Evolutionary conservation across 2,329 filamentous ascomycete species (phyloP), one percentile per base, ranked within the genome.

Genomic region (Neocatenulostroma microsporum): DNA sequence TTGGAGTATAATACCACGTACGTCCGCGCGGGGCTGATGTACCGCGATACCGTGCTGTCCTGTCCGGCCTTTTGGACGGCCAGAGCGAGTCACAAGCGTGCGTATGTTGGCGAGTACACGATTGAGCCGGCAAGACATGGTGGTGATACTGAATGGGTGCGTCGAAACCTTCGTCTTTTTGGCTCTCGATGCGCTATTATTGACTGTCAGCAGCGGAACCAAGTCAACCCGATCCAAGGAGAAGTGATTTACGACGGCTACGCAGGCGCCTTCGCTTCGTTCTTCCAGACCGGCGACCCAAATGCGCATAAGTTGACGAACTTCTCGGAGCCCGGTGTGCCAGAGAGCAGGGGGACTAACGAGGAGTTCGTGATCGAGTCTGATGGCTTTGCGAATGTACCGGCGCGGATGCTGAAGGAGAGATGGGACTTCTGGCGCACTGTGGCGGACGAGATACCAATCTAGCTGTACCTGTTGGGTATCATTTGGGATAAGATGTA

Each of bases 51-150:
- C 0, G 69, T 76, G 0, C 64, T 80, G 6, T 68, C 74, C 0
- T 80, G 76, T 53, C 76, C 76, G 0, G 68, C 68, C 2, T 72
- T 71, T 42, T 80, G 75, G 76, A 62, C 72, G 42, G 62, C 70
- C 0, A 55, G 55, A 3, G 62, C 63, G 2, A 45, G 41, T 1
- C 50, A 55, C 1, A 53, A 53, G 11, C 61, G 62, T 1, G 64
- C 71, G 3, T 80, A 71, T 60, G 23, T 78, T 14, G 69, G 70
- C 2, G 72, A 80, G 52, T 80, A 80, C 46, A 73, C 68, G 0
- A 78, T 78, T 35, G 49, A 60, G 5, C 76, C 76, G 0, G 75
- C 76, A 0, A 72, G 66, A 40, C 76, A 80, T 51, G 75, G 68
- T 0, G 70, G 65, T 39, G 76, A 80, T 51, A 72, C 69, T 5